Percentiles rank a stretch among this genome's conserved stretches.
Evolutionary conservation across 495 filamentous ascomycete genomes (phyloP).

Genomic region (Podospora didyma): DNA sequence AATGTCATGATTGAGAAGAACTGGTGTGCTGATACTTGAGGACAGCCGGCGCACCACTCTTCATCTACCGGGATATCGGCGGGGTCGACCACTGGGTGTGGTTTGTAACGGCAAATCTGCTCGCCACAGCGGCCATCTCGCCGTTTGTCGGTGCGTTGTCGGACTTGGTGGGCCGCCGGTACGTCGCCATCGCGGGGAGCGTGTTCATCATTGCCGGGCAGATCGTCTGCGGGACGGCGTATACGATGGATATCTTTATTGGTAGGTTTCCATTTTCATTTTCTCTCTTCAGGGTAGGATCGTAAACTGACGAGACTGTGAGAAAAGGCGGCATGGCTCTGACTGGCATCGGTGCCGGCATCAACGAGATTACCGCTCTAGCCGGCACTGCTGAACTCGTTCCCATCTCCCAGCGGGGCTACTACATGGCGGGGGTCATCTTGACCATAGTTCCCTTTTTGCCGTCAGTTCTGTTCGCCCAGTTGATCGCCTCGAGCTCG

Average conservation of each 20-base stretch:
- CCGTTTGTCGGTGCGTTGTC: slow-evolving; percentile 71
- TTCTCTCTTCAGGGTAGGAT: neutral
- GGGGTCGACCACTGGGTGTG: slow-evolving; percentile 67
- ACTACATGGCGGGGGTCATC: slow-evolving; percentile 62
- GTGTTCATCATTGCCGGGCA: slow-evolving; percentile 60
- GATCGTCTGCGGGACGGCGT: slow-evolving; percentile 59
- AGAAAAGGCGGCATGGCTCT: slow-evolving; percentile 24
- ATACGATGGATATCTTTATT: slow-evolving; percentile 66
- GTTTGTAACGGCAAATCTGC: slow-evolving; percentile 66
- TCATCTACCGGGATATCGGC: slow-evolving; percentile 62
- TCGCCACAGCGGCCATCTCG: slow-evolving; percentile 63
- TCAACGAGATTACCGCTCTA: slow-evolving; percentile 28
- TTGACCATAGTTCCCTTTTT: slow-evolving; percentile 67
- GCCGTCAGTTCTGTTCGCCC: slow-evolving; percentile 65
- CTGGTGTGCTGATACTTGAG: neutral
- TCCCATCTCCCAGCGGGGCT: slow-evolving; percentile 62
- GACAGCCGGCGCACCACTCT: slow-evolving; percentile 22
- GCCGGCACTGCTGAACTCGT: slow-evolving; percentile 63
- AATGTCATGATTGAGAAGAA: no score
- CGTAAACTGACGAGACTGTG: no score
- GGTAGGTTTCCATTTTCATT: slow-evolving; percentile 35
- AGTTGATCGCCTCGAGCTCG: slow-evolving; percentile 58
- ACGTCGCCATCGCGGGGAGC: slow-evolving; percentile 60
- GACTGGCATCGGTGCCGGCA: slow-evolving; percentile 6
- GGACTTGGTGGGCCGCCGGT: slow-evolving; percentile 64